Conservation (phyloP, 2,329 filamentous ascomycete genomes). For the Fusarium redolens region DNA sequence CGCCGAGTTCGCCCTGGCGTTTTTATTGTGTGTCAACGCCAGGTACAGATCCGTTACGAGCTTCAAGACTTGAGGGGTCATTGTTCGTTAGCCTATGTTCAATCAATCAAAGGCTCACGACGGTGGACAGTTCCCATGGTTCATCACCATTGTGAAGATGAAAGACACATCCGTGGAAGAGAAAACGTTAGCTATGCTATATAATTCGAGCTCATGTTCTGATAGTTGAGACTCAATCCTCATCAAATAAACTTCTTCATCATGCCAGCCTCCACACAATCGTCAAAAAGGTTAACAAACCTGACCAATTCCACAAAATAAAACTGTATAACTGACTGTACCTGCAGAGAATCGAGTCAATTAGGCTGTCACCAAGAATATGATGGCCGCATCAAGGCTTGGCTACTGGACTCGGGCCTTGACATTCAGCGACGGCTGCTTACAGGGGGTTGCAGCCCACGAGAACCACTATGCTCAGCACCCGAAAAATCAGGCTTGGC, state of each 20-base stretch:
- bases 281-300: background rate
- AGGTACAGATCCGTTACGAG: background rate
- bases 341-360: background rate
- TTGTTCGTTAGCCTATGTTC: background rate
- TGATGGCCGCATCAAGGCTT: no score
- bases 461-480: background rate
- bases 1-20: no score
- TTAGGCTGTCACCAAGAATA: no score
- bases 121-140: background rate
- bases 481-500: background rate
- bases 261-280: background rate
- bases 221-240: background rate
- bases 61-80: background rate
- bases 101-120: background rate
- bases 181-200: background rate
- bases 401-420: constrained; percentile 1
- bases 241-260: background rate
- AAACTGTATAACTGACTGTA: background rate
- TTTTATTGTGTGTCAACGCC: background rate
- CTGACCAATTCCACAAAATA: no score
- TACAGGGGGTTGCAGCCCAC: constrained; percentile 3
- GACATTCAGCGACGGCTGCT: constrained; percentile 9
- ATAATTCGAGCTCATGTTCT: background rate
- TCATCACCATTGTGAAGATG: background rate
- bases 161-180: background rate